A percentile compares a stretch with the other conserved stretches of the same genome.
Conservation (phyloP, 2,329 filamentous ascomycete species). For the Nemania sp. region DNA sequence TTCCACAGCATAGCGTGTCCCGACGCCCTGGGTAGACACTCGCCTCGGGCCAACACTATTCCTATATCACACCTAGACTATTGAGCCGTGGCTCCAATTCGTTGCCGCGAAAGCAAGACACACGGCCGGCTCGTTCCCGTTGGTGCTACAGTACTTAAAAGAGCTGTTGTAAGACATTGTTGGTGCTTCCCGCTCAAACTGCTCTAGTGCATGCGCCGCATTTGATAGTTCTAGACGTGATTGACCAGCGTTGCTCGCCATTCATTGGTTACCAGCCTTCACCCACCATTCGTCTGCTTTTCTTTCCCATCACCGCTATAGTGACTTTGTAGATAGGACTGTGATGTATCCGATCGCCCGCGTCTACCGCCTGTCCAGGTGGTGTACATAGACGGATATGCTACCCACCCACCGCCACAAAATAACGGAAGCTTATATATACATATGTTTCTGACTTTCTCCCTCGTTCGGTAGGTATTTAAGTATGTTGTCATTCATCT, state of each 20-base stretch:
- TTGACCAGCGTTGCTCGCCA: conserved; percentile 17
- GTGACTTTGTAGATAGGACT: conserved; percentile 18
- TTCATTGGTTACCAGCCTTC: conserved; percentile 33
- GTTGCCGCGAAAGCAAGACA: conserved; percentile 17
- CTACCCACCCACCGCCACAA: conserved; percentile 26
- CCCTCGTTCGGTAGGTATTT: conserved; percentile 1
- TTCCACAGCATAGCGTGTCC: conserved; percentile 23
- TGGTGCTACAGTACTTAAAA: conserved; percentile 19
- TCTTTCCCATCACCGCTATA: conserved; percentile 13
- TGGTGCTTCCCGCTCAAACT: conserved; percentile 34
- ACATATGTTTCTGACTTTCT: conserved; percentile 15
- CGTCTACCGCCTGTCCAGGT: conserved; percentile 31
- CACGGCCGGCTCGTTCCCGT: conserved; percentile 19
- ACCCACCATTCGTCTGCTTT: conserved; percentile 28
- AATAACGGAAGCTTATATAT: conserved; percentile 23
- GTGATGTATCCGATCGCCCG: conserved; percentile 36
- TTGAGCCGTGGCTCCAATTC: conserved; percentile 2
- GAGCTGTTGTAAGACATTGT: conserved; percentile 33
- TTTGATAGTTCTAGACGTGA: conserved; percentile 25
- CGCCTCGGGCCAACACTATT: conserved; percentile 21
- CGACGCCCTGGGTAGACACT: conserved; percentile 25
- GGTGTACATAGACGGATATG: conserved; percentile 11
- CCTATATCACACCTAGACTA: conserved; percentile 8
- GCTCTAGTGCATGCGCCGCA: conserved; percentile 29
- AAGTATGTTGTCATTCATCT: conserved; percentile 12